phyloP scores from a whole-genome alignment of 495 filamentous ascomycete genomes.

The Pseudotulostoma volvatum region DNA sequence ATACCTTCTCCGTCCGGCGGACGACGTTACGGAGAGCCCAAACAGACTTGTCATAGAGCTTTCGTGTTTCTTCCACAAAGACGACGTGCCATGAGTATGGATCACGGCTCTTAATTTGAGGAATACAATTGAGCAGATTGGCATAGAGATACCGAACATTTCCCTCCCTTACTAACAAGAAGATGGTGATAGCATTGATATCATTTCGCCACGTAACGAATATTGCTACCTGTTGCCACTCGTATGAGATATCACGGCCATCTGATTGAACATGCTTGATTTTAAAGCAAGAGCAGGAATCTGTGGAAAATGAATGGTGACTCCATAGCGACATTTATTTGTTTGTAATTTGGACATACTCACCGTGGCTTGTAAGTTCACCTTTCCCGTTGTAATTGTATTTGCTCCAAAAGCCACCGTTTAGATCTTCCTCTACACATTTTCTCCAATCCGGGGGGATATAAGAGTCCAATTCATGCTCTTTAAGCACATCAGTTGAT shows the following conservation, averaged over 20 bases:
- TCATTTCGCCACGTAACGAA: background rate
- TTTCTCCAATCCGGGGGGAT: background rate
- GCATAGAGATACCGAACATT: too few relatives aligned
- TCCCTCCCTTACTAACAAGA: background rate
- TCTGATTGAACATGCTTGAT: background rate
- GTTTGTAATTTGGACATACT: background rate
- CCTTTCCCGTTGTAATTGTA: background rate
- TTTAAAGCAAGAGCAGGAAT: background rate
- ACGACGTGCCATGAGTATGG: conserved; percentile 11
- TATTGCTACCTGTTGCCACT: background rate
- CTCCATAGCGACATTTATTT: background rate
- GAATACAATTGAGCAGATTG: background rate
- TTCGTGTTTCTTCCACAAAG: conserved; percentile 5
- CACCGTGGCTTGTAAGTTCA: background rate
- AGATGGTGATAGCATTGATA: background rate
- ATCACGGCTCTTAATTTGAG: conserved; percentile 1
- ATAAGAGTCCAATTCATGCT: background rate
- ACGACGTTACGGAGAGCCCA: conserved; percentile 9
- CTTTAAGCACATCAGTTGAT: background rate
- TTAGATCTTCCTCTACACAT: background rate
- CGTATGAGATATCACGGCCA: background rate
- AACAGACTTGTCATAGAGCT: conserved; percentile 6
- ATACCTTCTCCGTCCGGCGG: conserved; percentile 7
- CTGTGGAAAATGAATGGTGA: background rate
- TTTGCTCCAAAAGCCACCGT: background rate